Evolutionary conservation across 2,329 filamentous ascomycete species (phyloP), one percentile per base, ranked within the genome.

Genomic region (Aspergillus nomiae): DNA sequence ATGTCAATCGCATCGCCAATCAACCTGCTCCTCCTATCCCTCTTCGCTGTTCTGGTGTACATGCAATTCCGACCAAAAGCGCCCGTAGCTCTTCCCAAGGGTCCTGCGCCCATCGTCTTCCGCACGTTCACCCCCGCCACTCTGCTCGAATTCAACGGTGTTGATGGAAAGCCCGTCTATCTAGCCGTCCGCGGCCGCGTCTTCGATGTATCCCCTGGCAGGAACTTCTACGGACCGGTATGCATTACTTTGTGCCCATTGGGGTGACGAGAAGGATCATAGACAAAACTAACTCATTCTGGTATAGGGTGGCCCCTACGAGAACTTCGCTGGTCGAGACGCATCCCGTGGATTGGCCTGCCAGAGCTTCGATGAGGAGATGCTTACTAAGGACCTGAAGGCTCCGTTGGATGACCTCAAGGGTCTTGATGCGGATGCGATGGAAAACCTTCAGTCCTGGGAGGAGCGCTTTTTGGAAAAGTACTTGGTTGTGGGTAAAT

Each of bases 281-380:
- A 34, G 58, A 53, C 34, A 62, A 65, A 55, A 67, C 53, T 19
- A 58, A 26, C 26, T 26, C 43, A 11, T 58, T 21, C 21, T 50
- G 24, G 24, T 61, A n/a, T 28, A 80, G 78, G 94, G 93, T 14
- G 94, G 94, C 0, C 93, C 94, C 2, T 99, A 99, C 78, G 89
- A 90, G 77, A 98, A 98, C 82, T 99, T 99, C 75, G 95, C 95
- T 0, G 95, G 95, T 0, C 85, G 94, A 45, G 95, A 99, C 79
- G 95, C 95, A 24, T 92, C 87, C 67, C 86, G 94, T 58, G 95
- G 95, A 1, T 81, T 99, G 64, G 94, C 95, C 1, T 92, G 87
- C 77, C 92, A 94, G 63, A 96, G 92, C 81, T 98, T 99, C 77
- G 95, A 97, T 76, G 88, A 92, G 83, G 91, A 94, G 8, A 96